These are phyloP conservation scores for Geotrichum cucujoidarum DNA, from an alignment of 1,139 yeast genomes.

Conservation along the genomic window DNA sequence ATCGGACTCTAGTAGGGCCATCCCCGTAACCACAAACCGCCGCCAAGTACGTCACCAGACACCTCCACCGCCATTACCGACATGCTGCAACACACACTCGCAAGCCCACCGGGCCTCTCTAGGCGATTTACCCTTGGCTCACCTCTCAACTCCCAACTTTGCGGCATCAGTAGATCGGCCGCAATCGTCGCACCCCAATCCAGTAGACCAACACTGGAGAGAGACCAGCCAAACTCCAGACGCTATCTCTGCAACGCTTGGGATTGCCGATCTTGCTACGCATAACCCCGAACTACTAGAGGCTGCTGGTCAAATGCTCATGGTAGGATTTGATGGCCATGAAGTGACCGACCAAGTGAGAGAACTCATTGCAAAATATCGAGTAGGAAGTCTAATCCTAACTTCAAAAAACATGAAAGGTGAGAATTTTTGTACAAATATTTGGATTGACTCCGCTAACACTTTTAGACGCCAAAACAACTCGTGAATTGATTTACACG, in stretches of 20 bases:
- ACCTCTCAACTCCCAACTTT: no score
- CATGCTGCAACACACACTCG: not conserved
- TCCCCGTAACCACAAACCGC: no score
- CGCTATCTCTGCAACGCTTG: not conserved
- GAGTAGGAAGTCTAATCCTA: slow-evolving; percentile 54
- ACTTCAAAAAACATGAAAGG: slow-evolving; percentile 47
- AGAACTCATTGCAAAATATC: slow-evolving; percentile 50
- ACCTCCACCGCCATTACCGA: no score
- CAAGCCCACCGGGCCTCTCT: not conserved
- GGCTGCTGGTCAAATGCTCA: slow-evolving; percentile 50
- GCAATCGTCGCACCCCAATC: not conserved
- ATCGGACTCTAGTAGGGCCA: no score
- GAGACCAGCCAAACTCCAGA: not conserved
- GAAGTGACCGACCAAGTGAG: slow-evolving; percentile 55
- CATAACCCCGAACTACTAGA: slow-evolving; percentile 23
- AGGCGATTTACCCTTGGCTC: no score
- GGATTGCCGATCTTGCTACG: not conserved
- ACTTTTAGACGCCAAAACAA: slow-evolving; percentile 45
- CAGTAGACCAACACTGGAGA: not conserved
- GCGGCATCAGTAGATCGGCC: not conserved
- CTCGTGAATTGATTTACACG: slow-evolving; percentile 48
- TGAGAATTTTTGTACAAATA: slow-evolving; percentile 1
- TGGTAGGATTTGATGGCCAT: slow-evolving; percentile 61
- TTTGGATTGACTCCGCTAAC: not conserved
- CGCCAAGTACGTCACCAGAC: no score